These are phyloP conservation scores for Rhytidiadelphus loreus DNA, from an alignment of 225 moss, liverwort and hornwort species.

Conservation along the genomic window DNA sequence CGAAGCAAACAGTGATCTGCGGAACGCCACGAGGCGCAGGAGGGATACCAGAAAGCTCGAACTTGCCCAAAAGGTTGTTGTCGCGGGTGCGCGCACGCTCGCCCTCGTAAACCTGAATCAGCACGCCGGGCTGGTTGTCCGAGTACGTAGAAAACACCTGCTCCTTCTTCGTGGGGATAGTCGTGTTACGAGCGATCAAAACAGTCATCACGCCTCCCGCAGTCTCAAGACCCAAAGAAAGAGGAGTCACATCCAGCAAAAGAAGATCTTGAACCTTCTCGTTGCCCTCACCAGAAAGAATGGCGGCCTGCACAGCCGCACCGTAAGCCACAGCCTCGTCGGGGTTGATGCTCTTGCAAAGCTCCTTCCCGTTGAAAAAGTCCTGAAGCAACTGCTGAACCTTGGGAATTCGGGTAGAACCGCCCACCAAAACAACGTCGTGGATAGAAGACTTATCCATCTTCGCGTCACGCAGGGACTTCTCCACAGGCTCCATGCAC, in stretches of 20 bases:
- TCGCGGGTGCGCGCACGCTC: constrained; percentile 12
- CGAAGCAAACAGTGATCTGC: neutral
- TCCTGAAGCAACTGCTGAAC: constrained; percentile 27
- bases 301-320: neutral
- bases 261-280: constrained; percentile 35
- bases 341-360: constrained; percentile 26
- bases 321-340: constrained; percentile 30
- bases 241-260: constrained; percentile 11
- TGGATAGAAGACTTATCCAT: neutral
- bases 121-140: constrained; percentile 24
- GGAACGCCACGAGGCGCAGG: neutral
- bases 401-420: constrained; percentile 30
- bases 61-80: constrained; percentile 15
- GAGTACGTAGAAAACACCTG: neutral
- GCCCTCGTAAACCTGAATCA: constrained; percentile 37
- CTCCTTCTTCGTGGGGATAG: constrained; percentile 23
- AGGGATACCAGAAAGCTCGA: constrained; percentile 11
- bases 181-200: constrained; percentile 20
- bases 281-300: constrained; percentile 12
- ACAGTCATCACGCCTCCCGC: constrained; percentile 32
- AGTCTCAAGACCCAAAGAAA: neutral
- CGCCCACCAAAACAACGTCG: constrained; percentile 8
- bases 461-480: constrained; percentile 9
- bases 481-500: constrained; percentile 26
- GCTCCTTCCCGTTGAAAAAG: constrained; percentile 22